These are phyloP conservation scores for Picea abies DNA, from an alignment of 83 land plant genomes.

Conservation along the genomic window DNA sequence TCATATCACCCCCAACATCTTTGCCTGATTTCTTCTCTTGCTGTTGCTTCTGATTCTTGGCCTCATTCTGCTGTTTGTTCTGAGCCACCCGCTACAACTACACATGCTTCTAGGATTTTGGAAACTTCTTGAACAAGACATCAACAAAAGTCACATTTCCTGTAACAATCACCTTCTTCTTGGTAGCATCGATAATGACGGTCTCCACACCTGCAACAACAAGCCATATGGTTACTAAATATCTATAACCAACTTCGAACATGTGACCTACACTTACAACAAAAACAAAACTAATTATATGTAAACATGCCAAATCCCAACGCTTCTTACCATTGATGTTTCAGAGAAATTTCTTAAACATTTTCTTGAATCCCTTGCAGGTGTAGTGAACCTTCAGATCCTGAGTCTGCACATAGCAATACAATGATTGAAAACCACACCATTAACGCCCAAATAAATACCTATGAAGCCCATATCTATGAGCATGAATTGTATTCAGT, in stretches of 20 bases:
- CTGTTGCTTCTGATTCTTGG: too few species aligned
- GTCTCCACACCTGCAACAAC: conserved; percentile 37
- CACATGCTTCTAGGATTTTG: conserved; percentile 38
- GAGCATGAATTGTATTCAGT: too few species aligned
- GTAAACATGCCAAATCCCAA: not conserved
- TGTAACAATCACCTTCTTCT: conserved; percentile 52
- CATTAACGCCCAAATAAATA: too few species aligned
- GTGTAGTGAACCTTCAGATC: conserved; percentile 45
- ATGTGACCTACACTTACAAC: not conserved
- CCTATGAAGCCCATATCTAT: too few species aligned
- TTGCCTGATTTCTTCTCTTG: too few species aligned
- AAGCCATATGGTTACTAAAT: not conserved
- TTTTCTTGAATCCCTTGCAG: conserved; percentile 52
- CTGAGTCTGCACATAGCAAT: conserved; percentile 23
- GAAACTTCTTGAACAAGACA: conserved; percentile 43
- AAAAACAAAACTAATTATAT: not conserved
- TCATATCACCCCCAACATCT: too few species aligned
- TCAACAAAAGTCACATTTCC: conserved; percentile 39
- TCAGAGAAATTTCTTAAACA: conserved; percentile 32
- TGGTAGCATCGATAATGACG: conserved; percentile 35
- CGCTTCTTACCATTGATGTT: conserved; percentile 30
- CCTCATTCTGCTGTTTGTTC: too few species aligned
- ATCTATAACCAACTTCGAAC: not conserved
- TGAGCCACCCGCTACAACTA: conserved; percentile 28
- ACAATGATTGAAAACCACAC: too few species aligned